These are phyloP conservation scores for Daldinia caldariorum DNA, from an alignment of 495 filamentous ascomycete species.

Conservation along the genomic window DNA sequence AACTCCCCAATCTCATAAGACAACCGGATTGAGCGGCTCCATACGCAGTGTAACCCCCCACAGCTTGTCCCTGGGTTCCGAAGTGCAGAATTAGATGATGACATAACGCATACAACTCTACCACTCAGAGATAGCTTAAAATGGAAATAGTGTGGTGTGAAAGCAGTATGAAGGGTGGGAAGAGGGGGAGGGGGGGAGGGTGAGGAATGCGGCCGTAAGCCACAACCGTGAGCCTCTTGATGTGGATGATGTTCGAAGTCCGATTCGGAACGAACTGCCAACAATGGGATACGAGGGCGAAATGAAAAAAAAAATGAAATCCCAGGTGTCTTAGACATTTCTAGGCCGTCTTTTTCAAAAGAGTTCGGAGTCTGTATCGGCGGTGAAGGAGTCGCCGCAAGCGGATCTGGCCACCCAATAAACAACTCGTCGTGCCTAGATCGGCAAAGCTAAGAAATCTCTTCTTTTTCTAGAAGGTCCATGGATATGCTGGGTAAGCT, in stretches of 20 bases:
- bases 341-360: conserved; percentile 24
- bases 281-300: conserved; percentile 2
- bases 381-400: conserved; percentile 41
- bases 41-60: conserved; percentile 24
- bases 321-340: conserved; percentile 9
- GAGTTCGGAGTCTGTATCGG: conserved; percentile 39
- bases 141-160: neutral
- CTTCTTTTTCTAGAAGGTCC: conserved; percentile 44
- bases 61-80: conserved; percentile 20
- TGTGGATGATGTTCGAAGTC: conserved; percentile 3
- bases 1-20: neutral
- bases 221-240: conserved; percentile 7
- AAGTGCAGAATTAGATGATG: conserved; percentile 37
- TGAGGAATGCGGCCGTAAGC: conserved; percentile 36
- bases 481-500: neutral
- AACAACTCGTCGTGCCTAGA: conserved; percentile 26
- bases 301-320: neutral
- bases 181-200: neutral
- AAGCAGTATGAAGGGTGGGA: conserved; percentile 10
- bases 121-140: conserved; percentile 1
- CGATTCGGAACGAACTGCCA: conserved; percentile 23
- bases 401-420: conserved; percentile 35
- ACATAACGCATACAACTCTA: conserved; percentile 26
- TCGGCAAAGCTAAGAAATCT: conserved; percentile 42
- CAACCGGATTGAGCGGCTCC: conserved; percentile 19